Evolutionary conservation across 257 asterid species (phyloP), one percentile per base, ranked within the genome.

Genomic region (Striga asiatica): DNA sequence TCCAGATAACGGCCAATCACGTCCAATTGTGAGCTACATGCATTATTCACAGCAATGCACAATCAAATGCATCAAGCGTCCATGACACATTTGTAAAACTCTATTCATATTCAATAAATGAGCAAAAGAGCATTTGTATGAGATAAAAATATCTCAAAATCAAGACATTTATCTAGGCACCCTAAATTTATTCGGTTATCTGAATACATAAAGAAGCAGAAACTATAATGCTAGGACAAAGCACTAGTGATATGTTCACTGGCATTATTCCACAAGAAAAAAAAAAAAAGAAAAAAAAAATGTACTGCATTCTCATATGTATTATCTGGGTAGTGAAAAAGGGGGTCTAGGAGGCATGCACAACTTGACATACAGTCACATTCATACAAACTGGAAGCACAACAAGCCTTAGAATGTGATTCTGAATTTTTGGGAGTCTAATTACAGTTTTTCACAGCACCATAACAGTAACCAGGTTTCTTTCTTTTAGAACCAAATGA

Each of bases 371-470:
- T 16, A 62, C 13, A 22, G 56, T 43, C 56, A 69, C 58, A 63
- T 54, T 66, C 63, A 27, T 61, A 66, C 62, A 49, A 54, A 72
- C 72, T 66, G 29, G 27, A 50, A 42, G 49, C 43, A 53, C 3
- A 23, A 29, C 60, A 53, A 42, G 51, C 18, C 58, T 63, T 53
- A 63, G 59, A 67, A 64, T 69, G 51, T 24, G 60, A 22, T 56
- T 54, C 8, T 18, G 54, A 56, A 25, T 34, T 65, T 31, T 10
- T 32, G 19, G 64, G 62, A n/a, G 56, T 52, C 28, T 42, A 59
- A 66, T 43, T 55, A 72, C 78, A 52, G 13, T 14, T 54, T 63
- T 43, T 48, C 61, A 58, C 39, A 23, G 45, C 62, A 49, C 1
- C 64, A 62, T 23, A 43, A 49, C 39, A 47, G 51, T 47, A 56